Evolutionary conservation across 257 asterid genomes (phyloP).

Genomic region (Perilla frutescens): DNA sequence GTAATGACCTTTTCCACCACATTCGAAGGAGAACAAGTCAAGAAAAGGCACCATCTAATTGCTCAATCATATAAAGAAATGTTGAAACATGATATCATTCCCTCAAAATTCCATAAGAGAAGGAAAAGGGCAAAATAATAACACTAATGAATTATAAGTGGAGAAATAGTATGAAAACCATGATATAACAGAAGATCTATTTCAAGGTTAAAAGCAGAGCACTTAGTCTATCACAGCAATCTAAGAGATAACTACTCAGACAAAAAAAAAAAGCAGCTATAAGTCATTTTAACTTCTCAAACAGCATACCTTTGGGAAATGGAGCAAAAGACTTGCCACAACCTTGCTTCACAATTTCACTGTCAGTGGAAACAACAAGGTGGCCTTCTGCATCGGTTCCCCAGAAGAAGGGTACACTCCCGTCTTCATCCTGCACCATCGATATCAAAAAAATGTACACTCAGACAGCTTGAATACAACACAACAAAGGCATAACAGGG

Average conservation of each 20-base stretch:
- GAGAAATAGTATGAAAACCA: background rate
- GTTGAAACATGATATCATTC: background rate
- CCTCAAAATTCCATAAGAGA: background rate
- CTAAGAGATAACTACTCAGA: background rate
- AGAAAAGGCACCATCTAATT: background rate
- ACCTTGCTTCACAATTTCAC: constrained; percentile 69
- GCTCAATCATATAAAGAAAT: constrained; percentile 4
- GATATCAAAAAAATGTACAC: background rate
- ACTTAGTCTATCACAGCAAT: too few relatives aligned
- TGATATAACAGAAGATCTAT: background rate
- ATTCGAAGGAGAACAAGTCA: background rate
- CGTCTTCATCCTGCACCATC: constrained; percentile 63
- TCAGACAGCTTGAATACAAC: background rate
- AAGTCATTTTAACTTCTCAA: constrained; percentile 6
- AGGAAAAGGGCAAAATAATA: background rate
- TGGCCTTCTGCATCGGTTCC: constrained; percentile 78
- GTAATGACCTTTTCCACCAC: background rate
- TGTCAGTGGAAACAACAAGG: constrained; percentile 72
- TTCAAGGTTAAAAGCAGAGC: background rate
- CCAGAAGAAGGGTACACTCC: constrained; percentile 76
- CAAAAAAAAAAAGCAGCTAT: background rate
- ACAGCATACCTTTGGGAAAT: constrained; percentile 76
- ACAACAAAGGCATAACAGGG: background rate
- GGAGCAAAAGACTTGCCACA: constrained; percentile 87
- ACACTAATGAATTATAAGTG: background rate